Evolutionary conservation across 179 eudicot genomes (phyloP), one percentile per base, ranked within the genome.

Genomic region (Camellia oleifera): DNA sequence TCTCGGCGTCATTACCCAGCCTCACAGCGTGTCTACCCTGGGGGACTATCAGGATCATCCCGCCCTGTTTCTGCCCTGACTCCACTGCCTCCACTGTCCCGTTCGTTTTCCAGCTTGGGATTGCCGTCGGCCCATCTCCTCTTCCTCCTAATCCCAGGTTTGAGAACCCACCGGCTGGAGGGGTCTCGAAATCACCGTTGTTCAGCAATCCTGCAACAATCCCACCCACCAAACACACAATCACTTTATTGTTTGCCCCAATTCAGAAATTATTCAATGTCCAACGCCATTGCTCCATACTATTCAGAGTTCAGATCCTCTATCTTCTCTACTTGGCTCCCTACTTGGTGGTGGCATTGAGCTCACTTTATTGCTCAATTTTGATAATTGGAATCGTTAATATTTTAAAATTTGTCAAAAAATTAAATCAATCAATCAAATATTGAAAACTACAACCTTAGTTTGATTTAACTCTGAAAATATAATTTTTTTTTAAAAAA

Each of bases 11-110:
- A 75, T 97, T 97, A 50, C 99, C 97, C 13, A 97, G 86, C 67
- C 99, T 83, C 60, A 91, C 91, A 1, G 98, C 98, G 76, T 94
- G 99, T 11, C 82, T 85, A 14, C 92, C 92, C 61, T 87, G 83
- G 0, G 99, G 99, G 50, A 97, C 95, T 72, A 97, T 94, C 67
- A 97, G 86, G 91, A 97, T 92, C 99, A 97, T 97, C 4, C 94
- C 99, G 0, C 99, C 99, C 80, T 97, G 98, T 74, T 91, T 94
- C 77, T 97, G 93, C 42, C 99, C 99, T 0, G 98, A 86, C n/a
- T 90, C 90, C 11, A 97, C 88, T 5, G 94, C 81, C 85, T 97
- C 99, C 3, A 97, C 97, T 0, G 95, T 92, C 48, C 99, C 99
- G 78, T 89, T 91, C 18, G 89, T 66, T 81, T 88, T 91, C 99